Evolutionary conservation across 805 yeast genomes (phyloP), one percentile per base, ranked within the genome.

Genomic region (Spathaspora gorwiae): DNA sequence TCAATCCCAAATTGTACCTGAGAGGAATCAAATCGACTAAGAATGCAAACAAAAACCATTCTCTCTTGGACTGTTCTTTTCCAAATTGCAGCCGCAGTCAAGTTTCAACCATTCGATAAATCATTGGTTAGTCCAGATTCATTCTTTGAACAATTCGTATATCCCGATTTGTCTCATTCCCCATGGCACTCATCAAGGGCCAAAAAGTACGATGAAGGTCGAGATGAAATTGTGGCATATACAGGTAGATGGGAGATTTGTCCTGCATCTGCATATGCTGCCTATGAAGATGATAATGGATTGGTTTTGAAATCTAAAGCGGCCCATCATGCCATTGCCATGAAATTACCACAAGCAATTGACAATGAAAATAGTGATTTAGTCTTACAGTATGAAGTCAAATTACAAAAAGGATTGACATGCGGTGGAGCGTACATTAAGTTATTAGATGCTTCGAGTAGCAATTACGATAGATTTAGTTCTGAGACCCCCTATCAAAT

Each of bases 381-480:
- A 50, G 96, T 90, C 8, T 67, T 89, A 36, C 97, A 90, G 66
- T 90, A 88, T 64, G 97, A 90, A 65, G 87, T 88, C 45, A 90
- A 90, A 67, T 66, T 83, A 36, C 96, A 90, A 68, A 73, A 84
- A 35, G 87, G 87, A 8, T 68, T 89, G 45, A 73, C 73, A 38
- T 90, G 97, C 66, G 95, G 96, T 40, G 97, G 97, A 45, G 92
- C 95, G 1, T 90, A 90, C 66, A 62, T 90, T 53, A 90, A 90
- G 70, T 70, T 90, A 38, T 65, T 90, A 45, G 71, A 80, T 38
- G 46, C 44, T 6, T 49, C 65, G 37, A 60, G 65, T 24, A 70
- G 60, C 1, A 64, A 60, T 45, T 70, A 66, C 32, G 60, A 64
- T 35, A 77, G 78, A 48, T 84, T 89, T 70, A 72, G 70, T 52